These are phyloP conservation scores for Tricholoma terreum DNA, from an alignment of 768 basidiomycete genomes.

Conservation along the genomic window DNA sequence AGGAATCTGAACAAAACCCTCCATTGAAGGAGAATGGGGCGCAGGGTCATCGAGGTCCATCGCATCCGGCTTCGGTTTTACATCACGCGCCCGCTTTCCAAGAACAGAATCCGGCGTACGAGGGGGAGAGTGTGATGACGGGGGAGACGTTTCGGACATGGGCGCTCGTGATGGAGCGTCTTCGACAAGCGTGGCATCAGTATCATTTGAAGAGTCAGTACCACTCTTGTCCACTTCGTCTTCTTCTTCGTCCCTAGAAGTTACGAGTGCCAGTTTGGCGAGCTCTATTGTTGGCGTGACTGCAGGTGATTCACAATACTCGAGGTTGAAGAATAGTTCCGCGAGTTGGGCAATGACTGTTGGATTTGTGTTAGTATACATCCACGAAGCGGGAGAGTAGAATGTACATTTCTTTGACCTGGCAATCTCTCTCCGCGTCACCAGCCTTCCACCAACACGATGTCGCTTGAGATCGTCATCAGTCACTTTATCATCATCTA, in stretches of 20 bases:
- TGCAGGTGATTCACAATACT: slow-evolving; percentile 58
- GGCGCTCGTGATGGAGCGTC: slow-evolving; percentile 48
- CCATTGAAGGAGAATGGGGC: slow-evolving; percentile 33
- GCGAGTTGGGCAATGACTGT: slow-evolving; percentile 81
- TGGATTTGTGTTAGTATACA: slow-evolving; percentile 11
- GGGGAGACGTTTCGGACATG: slow-evolving; percentile 21
- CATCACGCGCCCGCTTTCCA: slow-evolving; percentile 64
- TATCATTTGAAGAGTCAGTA: slow-evolving; percentile 82
- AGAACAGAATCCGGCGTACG: slow-evolving; percentile 53
- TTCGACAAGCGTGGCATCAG: slow-evolving; percentile 86
- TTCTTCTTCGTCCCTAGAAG: slow-evolving; percentile 87
- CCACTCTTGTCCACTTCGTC: slow-evolving; percentile 70
- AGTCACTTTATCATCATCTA: slow-evolving; percentile 69
- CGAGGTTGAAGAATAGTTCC: slow-evolving; percentile 73
- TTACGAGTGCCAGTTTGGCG: slow-evolving; percentile 88
- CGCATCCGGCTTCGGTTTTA: slow-evolving; percentile 36
- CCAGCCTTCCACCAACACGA: slow-evolving; percentile 83
- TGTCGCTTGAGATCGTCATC: slow-evolving; percentile 82
- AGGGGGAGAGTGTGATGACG: slow-evolving; percentile 27
- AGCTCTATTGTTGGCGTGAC: slow-evolving; percentile 85
- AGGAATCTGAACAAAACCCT: slow-evolving; percentile 32
- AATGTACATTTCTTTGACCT: slow-evolving; percentile 81
- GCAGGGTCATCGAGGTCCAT: slow-evolving; percentile 58
- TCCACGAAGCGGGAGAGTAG: neutral
- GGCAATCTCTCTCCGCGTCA: slow-evolving; percentile 76